A percentile compares a stretch with the other conserved stretches of the same genome.
Evolutionary conservation across 805 yeast species (phyloP).

Genomic region (Ogataea pilisensis): DNA sequence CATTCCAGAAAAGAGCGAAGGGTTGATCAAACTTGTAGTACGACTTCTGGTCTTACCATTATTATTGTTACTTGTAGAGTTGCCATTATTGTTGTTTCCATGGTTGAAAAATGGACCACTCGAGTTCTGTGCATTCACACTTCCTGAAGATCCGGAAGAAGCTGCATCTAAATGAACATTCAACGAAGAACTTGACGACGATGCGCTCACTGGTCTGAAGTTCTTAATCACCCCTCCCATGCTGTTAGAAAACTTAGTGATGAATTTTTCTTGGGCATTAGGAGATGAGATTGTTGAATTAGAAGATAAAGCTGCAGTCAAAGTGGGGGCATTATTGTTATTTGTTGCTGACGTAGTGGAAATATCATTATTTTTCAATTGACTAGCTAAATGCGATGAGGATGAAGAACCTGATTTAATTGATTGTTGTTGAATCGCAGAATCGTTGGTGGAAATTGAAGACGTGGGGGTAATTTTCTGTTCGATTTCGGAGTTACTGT

Average conservation of each 20-base stretch:
- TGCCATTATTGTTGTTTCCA: background rate
- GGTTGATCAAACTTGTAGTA: conserved; percentile 29
- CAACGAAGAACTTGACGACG: conserved; percentile 31
- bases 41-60: conserved; percentile 25
- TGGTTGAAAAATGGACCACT: background rate
- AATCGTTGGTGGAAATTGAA: conserved; percentile 24
- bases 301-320: conserved; percentile 9
- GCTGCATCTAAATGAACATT: conserved; percentile 13
- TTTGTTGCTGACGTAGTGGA: no score
- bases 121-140: conserved; percentile 2
- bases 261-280: conserved; percentile 23
- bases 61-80: background rate
- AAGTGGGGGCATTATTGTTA: conserved; percentile 6
- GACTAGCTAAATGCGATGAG: conserved; percentile 4
- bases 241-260: conserved; percentile 28
- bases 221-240: conserved; percentile 34
- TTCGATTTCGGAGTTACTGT: conserved; percentile 7
- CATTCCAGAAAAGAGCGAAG: conserved; percentile 18
- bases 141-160: background rate
- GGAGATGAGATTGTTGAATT: conserved; percentile 14
- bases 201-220: conserved; percentile 30
- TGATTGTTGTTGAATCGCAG: conserved; percentile 6
- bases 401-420: conserved; percentile 8
- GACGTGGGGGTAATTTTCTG: conserved; percentile 28
- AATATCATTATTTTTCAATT: conserved; percentile 1